These are phyloP conservation scores for Fibroporia radiculosa DNA, from an alignment of 768 basidiomycete species.

Conservation along the genomic window DNA sequence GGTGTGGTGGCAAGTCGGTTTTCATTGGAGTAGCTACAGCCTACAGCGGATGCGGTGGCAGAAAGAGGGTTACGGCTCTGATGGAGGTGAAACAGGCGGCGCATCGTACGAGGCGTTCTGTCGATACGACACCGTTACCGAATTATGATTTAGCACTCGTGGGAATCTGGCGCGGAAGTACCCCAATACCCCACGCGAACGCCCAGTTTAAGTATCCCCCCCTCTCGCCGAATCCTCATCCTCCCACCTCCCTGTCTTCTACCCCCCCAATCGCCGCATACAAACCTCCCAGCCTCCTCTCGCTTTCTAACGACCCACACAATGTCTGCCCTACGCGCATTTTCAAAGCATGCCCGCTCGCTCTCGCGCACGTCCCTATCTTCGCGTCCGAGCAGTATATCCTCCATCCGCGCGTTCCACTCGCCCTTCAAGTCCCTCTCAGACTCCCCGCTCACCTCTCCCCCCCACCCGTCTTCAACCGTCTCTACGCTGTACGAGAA, in stretches of 20 bases:
- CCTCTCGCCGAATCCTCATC: neutral
- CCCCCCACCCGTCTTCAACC: constrained; percentile 21
- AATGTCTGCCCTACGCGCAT: constrained; percentile 24
- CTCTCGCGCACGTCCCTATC: constrained; percentile 18
- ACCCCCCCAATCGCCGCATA: neutral
- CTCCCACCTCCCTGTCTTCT: no score
- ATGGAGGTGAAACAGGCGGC: no score
- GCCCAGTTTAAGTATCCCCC: neutral
- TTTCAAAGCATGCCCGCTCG: constrained; percentile 22
- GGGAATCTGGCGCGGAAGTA: constrained; percentile 1
- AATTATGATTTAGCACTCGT: neutral
- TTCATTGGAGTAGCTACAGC: no score
- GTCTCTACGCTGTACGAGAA: constrained; percentile 48
- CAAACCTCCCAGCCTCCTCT: constrained; percentile 5
- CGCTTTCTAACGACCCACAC: constrained; percentile 10
- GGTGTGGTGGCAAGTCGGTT: no score
- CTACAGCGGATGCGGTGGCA: no score
- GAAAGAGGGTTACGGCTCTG: no score
- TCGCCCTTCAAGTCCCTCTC: constrained; percentile 54
- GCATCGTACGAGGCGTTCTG: neutral
- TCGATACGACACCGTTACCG: neutral
- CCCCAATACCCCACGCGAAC: constrained; percentile 2
- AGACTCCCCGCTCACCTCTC: constrained; percentile 26
- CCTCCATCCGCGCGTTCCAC: constrained; percentile 48
- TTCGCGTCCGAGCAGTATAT: constrained; percentile 16